Evolutionary conservation across 2,329 filamentous ascomycete genomes (phyloP).

Genomic region (Dryadomyces quercus-mongolicae): DNA sequence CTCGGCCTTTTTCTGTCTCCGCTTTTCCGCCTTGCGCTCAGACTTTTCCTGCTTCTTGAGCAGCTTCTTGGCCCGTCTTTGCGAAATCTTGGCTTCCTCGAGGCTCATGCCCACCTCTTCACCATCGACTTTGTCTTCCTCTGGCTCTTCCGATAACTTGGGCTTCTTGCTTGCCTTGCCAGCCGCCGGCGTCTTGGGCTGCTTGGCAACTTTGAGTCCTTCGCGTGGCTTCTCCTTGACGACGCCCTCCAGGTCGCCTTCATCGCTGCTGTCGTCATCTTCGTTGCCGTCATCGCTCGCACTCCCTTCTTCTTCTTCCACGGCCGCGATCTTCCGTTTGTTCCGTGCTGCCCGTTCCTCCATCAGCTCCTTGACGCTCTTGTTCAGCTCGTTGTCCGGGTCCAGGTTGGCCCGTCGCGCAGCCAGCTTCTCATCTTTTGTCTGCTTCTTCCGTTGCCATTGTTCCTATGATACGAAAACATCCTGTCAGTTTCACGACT

Average conservation of each 20-base stretch:
- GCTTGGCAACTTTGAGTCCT: conserved; percentile 40
- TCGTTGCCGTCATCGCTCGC: neutral
- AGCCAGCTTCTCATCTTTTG: conserved; percentile 69
- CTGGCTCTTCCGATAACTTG: conserved; percentile 18
- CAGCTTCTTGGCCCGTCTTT: conserved; percentile 36
- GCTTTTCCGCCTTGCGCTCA: conserved; percentile 37
- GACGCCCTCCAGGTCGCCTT: conserved; percentile 38
- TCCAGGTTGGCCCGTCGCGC: conserved; percentile 60
- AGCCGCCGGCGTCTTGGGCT: conserved; percentile 20
- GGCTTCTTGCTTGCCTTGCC: conserved; percentile 45
- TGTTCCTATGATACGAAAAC: conserved; percentile 50
- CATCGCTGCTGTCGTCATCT: conserved; percentile 23
- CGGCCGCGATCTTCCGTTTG: conserved; percentile 62
- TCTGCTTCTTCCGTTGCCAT: conserved; percentile 93
- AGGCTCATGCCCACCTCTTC: conserved; percentile 12
- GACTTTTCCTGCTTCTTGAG: conserved; percentile 40
- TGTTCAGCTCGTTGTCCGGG: conserved; percentile 70
- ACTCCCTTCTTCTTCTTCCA: conserved; percentile 11
- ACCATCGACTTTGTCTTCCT: conserved; percentile 10
- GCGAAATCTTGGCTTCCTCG: conserved; percentile 18
- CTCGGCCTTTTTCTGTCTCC: conserved; percentile 22
- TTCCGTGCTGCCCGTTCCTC: conserved; percentile 58
- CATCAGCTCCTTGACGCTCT: conserved; percentile 82
- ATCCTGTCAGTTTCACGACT: neutral
- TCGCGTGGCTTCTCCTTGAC: conserved; percentile 51